A percentile compares a stretch with the other conserved stretches of the same genome.
Evolutionary conservation across 2,329 filamentous ascomycete genomes (phyloP).

Genomic region (Aspergillus sp.): DNA sequence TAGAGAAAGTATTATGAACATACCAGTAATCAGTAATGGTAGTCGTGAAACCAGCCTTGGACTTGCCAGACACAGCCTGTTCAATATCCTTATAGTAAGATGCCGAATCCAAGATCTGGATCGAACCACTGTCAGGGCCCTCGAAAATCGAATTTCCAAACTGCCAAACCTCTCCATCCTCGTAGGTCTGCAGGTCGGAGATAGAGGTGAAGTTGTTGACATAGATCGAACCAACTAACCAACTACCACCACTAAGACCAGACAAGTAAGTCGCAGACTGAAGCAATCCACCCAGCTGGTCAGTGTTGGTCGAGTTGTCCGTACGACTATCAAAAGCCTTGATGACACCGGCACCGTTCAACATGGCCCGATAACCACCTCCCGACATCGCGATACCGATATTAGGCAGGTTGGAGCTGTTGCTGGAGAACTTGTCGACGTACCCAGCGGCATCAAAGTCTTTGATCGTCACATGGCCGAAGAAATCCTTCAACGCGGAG

Average conservation of each 20-base stretch:
- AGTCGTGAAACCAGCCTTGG: slow-evolving; percentile 58
- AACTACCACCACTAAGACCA: slow-evolving; percentile 76
- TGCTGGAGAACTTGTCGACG: slow-evolving; percentile 55
- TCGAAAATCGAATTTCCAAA: slow-evolving; percentile 58
- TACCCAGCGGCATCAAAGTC: slow-evolving; percentile 70
- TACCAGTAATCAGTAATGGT: slow-evolving; percentile 81
- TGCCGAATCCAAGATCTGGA: slow-evolving; percentile 43
- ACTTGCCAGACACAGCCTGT: slow-evolving; percentile 57
- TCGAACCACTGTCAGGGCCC: slow-evolving; percentile 46
- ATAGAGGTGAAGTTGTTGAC: slow-evolving; percentile 73
- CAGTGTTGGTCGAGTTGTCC: slow-evolving; percentile 52
- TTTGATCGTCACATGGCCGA: slow-evolving; percentile 61
- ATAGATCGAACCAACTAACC: slow-evolving; percentile 78
- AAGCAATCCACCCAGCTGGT: slow-evolving; percentile 74
- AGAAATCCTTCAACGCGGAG: slow-evolving; percentile 67
- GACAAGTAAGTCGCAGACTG: slow-evolving; percentile 77
- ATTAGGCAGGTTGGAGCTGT: slow-evolving; percentile 57
- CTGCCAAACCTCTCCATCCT: slow-evolving; percentile 53
- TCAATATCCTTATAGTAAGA: slow-evolving; percentile 60
- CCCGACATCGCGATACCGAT: slow-evolving; percentile 76
- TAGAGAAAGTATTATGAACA: neutral
- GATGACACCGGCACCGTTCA: slow-evolving; percentile 76
- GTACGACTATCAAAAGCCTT: slow-evolving; percentile 76
- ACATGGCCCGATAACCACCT: slow-evolving; percentile 80
- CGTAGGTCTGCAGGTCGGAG: slow-evolving; percentile 45